Evolutionary conservation across 2,329 filamentous ascomycete species (phyloP).

Genomic region (Diaporthe destruens): DNA sequence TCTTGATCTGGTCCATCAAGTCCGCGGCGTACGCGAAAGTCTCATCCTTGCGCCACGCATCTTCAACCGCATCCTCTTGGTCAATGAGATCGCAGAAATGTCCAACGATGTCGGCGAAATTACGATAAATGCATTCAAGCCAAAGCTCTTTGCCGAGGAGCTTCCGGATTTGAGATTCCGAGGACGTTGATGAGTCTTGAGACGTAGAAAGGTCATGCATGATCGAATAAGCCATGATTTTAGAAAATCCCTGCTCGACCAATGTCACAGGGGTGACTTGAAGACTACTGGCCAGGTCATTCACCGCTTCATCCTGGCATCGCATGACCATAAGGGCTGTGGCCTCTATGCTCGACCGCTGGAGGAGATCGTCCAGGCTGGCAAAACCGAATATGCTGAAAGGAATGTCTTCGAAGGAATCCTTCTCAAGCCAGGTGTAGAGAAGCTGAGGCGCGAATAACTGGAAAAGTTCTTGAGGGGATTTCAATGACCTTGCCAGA

Average conservation of each 20-base stretch:
- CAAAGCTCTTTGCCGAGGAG: conserved; percentile 77
- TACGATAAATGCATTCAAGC: conserved; percentile 70
- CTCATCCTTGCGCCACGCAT: conserved; percentile 70
- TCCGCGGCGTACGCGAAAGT: conserved; percentile 71
- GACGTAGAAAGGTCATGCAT: conserved; percentile 75
- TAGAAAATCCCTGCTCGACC: conserved; percentile 78
- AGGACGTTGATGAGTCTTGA: conserved; percentile 61
- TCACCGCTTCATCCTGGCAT: conserved; percentile 73
- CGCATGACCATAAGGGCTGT: conserved; percentile 87
- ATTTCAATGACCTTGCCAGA: conserved; percentile 71
- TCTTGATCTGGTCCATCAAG: conserved; percentile 77
- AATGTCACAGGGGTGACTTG: conserved; percentile 67
- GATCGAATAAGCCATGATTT: conserved; percentile 85
- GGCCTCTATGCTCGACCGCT: conserved; percentile 80
- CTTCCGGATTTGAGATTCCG: conserved; percentile 76
- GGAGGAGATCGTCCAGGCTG: conserved; percentile 75
- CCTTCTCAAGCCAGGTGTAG: conserved; percentile 86
- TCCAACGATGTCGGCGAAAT: conserved; percentile 83
- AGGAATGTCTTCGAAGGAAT: conserved; percentile 79
- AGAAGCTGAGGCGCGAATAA: conserved; percentile 91
- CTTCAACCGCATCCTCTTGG: conserved; percentile 81
- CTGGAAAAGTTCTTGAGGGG: conserved; percentile 79
- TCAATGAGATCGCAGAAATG: conserved; percentile 82
- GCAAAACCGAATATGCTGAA: conserved; percentile 87
- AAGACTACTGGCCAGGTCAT: conserved; percentile 71